Conservation (phyloP, 305 asterid species). For the Solanum hybrid region DNA sequence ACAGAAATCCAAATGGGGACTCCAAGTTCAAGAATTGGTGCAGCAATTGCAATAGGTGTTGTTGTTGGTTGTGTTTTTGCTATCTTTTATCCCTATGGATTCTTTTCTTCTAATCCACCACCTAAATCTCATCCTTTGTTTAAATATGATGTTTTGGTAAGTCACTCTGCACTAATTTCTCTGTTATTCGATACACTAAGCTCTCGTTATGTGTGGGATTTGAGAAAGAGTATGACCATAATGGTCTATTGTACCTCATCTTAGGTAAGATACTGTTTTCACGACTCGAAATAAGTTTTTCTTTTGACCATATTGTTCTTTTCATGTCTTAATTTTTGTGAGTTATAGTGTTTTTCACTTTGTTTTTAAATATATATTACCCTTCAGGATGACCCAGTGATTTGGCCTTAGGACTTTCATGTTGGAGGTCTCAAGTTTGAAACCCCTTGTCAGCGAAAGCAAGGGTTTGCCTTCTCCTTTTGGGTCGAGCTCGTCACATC, state of each 20-base stretch:
- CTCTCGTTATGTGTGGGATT: rapidly evolving
- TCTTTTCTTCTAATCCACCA: constrained; percentile 34
- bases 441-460: too few species aligned
- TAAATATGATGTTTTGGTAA: constrained; percentile 42
- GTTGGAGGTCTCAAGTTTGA: not conserved
- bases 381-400: not conserved
- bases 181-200: not conserved
- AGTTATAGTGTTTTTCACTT: not conserved
- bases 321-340: not conserved
- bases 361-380: not conserved
- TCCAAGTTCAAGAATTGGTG: constrained; percentile 61
- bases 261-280: not conserved
- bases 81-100: constrained; percentile 56
- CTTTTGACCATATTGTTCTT: not conserved
- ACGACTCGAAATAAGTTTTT: not conserved
- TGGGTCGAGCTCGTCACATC: not conserved
- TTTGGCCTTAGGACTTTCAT: too few species aligned
- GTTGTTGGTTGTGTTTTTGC: constrained; percentile 61
- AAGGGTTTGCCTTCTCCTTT: not conserved
- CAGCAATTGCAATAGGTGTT: constrained; percentile 61
- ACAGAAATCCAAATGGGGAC: constrained; percentile 34
- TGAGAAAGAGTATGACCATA: not conserved
- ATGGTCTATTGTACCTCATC: not conserved
- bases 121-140: constrained; percentile 21
- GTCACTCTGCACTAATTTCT: not conserved